A percentile compares a stretch with the other conserved stretches of the same genome.
These are phyloP conservation scores for Pichiaceae sp. DNA, from an alignment of 1,139 yeast genomes.

Conservation along the genomic window DNA sequence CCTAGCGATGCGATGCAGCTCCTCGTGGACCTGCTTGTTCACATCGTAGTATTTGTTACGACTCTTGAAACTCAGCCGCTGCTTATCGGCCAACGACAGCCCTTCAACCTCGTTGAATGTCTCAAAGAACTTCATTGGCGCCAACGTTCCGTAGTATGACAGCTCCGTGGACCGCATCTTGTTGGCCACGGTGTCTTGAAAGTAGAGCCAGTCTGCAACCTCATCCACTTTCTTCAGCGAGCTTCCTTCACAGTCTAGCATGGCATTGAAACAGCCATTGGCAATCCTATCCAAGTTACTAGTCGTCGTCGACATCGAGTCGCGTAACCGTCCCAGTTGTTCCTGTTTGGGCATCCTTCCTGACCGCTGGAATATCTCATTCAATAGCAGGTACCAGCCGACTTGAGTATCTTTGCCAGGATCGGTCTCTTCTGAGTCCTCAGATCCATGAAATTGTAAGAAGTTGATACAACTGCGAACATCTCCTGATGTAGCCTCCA, in stretches of 20 bases:
- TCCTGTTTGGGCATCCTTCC: constrained; percentile 37
- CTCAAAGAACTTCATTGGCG: constrained; percentile 57
- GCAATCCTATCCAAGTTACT: constrained; percentile 53
- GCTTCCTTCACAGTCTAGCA: constrained; percentile 53
- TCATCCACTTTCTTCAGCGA: constrained; percentile 50
- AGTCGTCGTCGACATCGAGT: constrained; percentile 36
- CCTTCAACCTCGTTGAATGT: constrained; percentile 53
- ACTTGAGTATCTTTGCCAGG: constrained; percentile 44
- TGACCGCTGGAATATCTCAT: constrained; percentile 44
- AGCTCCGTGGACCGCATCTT: constrained; percentile 32
- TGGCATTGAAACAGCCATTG: constrained; percentile 61
- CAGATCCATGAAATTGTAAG: constrained; percentile 56
- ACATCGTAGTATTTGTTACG: constrained; percentile 35
- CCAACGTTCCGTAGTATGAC: constrained; percentile 45
- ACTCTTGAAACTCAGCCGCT: constrained; percentile 29
- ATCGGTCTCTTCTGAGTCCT: constrained; percentile 9
- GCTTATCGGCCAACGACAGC: constrained; percentile 12
- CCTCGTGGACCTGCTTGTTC: constrained; percentile 11
- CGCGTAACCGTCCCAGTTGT: constrained; percentile 39
- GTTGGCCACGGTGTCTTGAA: constrained; percentile 45
- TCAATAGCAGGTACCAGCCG: constrained; percentile 54
- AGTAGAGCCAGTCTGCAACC: constrained; percentile 72
- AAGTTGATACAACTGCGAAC: constrained; percentile 79
- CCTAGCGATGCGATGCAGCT: constrained; percentile 7
- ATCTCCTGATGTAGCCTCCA: constrained; percentile 73